Conservation (phyloP, 2,329 filamentous ascomycete genomes). For the Beauveria varroae region DNA sequence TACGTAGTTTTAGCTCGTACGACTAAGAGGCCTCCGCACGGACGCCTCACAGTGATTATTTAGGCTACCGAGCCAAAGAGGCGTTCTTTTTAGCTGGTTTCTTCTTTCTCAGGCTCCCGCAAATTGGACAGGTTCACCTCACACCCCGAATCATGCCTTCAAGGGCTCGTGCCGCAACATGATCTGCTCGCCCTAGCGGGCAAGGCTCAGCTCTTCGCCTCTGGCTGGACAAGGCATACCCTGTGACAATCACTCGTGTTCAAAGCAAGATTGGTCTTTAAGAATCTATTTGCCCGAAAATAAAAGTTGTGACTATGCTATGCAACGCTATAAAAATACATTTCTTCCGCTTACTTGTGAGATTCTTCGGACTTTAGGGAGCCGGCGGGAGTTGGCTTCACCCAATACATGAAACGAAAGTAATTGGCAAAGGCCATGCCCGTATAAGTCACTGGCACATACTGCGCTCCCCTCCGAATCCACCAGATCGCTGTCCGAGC, state of each 20-base stretch:
- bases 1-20: not conserved
- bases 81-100: not conserved
- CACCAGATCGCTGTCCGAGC: constrained; percentile 14
- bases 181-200: not conserved
- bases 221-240: not conserved
- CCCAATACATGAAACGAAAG: constrained; percentile 14
- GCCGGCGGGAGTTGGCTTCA: not conserved
- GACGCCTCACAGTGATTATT: not conserved
- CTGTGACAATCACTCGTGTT: too few species aligned
- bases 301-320: not conserved
- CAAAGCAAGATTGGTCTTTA: too few species aligned
- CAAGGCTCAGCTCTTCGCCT: not conserved
- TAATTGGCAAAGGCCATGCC: constrained; percentile 14
- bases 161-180: not conserved
- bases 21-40: constrained; percentile 3
- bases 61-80: not conserved
- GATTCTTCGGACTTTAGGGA: not conserved
- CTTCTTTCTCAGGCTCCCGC: not conserved
- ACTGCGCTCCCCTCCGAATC: constrained; percentile 14
- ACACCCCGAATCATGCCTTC: not conserved
- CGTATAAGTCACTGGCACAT: constrained; percentile 16
- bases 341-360: not conserved
- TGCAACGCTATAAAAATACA: not conserved
- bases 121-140: not conserved
- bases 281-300: too few species aligned